These are phyloP conservation scores for Benincasa hispida DNA, from an alignment of 306 rosid species.

Conservation along the genomic window DNA sequence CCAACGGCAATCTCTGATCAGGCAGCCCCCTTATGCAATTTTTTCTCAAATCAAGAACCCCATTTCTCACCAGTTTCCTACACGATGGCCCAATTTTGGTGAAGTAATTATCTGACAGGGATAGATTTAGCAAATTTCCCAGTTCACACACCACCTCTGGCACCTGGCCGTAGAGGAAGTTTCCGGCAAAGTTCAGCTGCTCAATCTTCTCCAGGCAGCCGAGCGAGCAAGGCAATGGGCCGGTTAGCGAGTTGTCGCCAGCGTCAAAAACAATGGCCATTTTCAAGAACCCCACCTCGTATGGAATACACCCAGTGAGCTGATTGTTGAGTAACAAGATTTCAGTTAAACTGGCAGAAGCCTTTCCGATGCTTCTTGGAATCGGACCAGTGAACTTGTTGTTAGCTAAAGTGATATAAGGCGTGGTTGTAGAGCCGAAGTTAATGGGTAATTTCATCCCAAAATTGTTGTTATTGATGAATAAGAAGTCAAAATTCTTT, in stretches of 20 bases:
- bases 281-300: constrained; percentile 27
- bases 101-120: constrained; percentile 30
- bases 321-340: constrained; percentile 21
- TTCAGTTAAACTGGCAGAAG: constrained; percentile 19
- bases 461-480: constrained; percentile 34
- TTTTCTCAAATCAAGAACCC: constrained; percentile 27
- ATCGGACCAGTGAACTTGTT: constrained; percentile 34
- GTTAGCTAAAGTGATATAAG: constrained; percentile 34
- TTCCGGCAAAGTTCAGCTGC: constrained; percentile 33
- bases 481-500: constrained; percentile 18
- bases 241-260: constrained; percentile 25
- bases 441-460: constrained; percentile 11
- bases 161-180: constrained; percentile 23
- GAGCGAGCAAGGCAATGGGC: constrained; percentile 30
- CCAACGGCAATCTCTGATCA: constrained; percentile 21
- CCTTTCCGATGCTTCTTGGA: constrained; percentile 29
- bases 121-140: constrained; percentile 20
- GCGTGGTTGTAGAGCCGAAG: constrained; percentile 20
- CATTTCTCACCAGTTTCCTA: constrained; percentile 16
- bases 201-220: constrained; percentile 25
- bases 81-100: constrained; percentile 21
- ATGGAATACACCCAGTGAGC: constrained; percentile 33
- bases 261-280: constrained; percentile 26
- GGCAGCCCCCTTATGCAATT: constrained; percentile 29
- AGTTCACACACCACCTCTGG: constrained; percentile 29